Percentiles rank a stretch among this genome's conserved stretches.
phyloP scores from a whole-genome alignment of 1,284 basidiomycete species.

The Vanrija humicola region DNA sequence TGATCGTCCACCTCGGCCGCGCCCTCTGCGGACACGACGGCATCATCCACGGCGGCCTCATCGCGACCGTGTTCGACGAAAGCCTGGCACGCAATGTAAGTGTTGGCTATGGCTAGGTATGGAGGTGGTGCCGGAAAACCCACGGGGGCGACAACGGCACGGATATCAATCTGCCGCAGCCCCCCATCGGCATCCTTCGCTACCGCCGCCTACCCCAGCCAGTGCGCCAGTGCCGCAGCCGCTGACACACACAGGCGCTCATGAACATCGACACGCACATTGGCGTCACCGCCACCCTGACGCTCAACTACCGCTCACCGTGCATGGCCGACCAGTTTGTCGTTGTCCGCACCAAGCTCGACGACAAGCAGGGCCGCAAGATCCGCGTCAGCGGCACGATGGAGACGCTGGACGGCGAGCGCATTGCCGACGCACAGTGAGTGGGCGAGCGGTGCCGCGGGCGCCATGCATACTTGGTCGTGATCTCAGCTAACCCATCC shows the following conservation, averaged over 20 bases:
- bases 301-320: slow-evolving; percentile 71
- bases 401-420: slow-evolving; percentile 70
- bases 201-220: too few species aligned
- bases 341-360: slow-evolving; percentile 55
- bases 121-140: too few species aligned
- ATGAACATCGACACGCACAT: slow-evolving; percentile 79
- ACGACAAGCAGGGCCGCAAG: slow-evolving; percentile 70
- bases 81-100: slow-evolving; percentile 73
- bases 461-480: too few species aligned
- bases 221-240: neutral
- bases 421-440: slow-evolving; percentile 77
- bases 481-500: too few species aligned
- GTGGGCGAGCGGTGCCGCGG: neutral
- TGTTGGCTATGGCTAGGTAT: slow-evolving; percentile 20
- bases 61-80: slow-evolving; percentile 89
- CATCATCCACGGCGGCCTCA: slow-evolving; percentile 85
- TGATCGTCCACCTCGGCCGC: slow-evolving; percentile 76
- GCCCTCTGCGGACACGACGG: slow-evolving; percentile 86
- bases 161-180: too few species aligned
- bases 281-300: slow-evolving; percentile 84
- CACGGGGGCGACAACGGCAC: too few species aligned
- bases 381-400: slow-evolving; percentile 65
- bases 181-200: too few species aligned
- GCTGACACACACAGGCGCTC: slow-evolving; percentile 59
- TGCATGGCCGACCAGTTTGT: slow-evolving; percentile 73